Evolutionary conservation across 2,329 filamentous ascomycete species (phyloP), one percentile per base, ranked within the genome.

Genomic region (Talaromyces sp.): DNA sequence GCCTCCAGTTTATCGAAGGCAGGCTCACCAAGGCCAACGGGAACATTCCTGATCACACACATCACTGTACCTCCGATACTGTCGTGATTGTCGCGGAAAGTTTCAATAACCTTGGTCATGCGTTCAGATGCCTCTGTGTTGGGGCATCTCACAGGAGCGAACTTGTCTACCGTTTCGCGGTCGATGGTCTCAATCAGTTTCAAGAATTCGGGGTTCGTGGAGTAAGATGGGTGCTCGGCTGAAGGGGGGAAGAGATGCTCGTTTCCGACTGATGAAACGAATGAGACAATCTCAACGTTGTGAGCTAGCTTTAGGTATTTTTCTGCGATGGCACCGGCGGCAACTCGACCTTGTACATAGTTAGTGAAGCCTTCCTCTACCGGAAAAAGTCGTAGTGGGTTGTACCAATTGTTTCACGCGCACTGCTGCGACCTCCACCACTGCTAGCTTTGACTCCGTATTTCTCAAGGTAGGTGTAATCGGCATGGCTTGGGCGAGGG

Each of bases 391-490:
- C 2, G 21, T 5, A 28, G 11, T 19, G 25, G 2, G 31, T 4
- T 67, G 67, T 70, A 83, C 88, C 91, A 70, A 97, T 96, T 10
- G 93, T 97, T 81, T 97, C 93, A 63, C 93, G 82, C n/a, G 94
- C 94, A 72, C 88, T 92, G 72, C 88, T 92, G 62, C 94, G 84
- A 56, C 94, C 93, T 66, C 94, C 93, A 59, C 94, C 93, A 61
- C 87, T 91, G 72, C 85, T 89, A 37, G 94, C 91, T 80, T 95
- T 95, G 66, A 95, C 86, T 58, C 93, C 93, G 74, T 99, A 99
- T 78, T 97, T 97, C 75, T 96, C 89, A 61, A 96, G 81, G 77
- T 97, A 97, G 61, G 94, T 97, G 84, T 89, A 97, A 77, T 97
- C 93, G 60, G 94, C 93, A 76, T 97, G 94, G 71, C 86, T 91